Evolutionary conservation across 2,329 filamentous ascomycete genomes (phyloP), one percentile per base, ranked within the genome.

Genomic region (Trichoderma gracile): DNA sequence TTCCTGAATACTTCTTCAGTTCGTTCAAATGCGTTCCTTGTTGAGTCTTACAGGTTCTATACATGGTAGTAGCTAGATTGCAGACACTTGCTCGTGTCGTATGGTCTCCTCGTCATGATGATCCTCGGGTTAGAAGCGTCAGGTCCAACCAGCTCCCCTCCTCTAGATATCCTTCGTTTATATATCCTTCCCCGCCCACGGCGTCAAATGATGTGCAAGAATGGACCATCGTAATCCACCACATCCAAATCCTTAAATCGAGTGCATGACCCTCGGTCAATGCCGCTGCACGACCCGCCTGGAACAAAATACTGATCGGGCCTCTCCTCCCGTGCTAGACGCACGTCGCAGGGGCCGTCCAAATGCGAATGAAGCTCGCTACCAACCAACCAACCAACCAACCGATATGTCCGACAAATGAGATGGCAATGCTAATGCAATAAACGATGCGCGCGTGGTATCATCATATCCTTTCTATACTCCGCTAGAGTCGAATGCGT

Each of bases 401-500:
- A 33, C 57, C 57, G 27, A 50, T 47, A 56, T 63, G 43, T 49
- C 52, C 43, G 42, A 55, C 60, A 63, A 63, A 63, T 63, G 58
- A 63, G 64, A 65, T 63, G 59, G 57, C 58, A 63, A 65, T 43
- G 64, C 50, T 65, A 60, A 63, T 65, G 56, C 46, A 54, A 30
- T 55, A 60, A 53, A 65, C 47, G 64, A 63, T 63, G 64, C 46
- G 49, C 42, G 56, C 52, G 30, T 65, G 63, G 56, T 65, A 65
- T 65, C 63, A 62, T 57, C 55, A 52, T 58, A 57, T 53, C 59
- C 49, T 63, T 45, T 65, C 52, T 62, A 57, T 56, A 23, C 30
- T 38, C 43, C 25, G 25, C n/a, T 50, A 19, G 43, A 23, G 21
- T 47, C n/a, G n/a, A 17, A 19, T 60, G 57, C 50, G 50, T 52